Evolutionary conservation across 306 rosid genomes (phyloP).

Genomic region (Glycyrrhiza uralensis): DNA sequence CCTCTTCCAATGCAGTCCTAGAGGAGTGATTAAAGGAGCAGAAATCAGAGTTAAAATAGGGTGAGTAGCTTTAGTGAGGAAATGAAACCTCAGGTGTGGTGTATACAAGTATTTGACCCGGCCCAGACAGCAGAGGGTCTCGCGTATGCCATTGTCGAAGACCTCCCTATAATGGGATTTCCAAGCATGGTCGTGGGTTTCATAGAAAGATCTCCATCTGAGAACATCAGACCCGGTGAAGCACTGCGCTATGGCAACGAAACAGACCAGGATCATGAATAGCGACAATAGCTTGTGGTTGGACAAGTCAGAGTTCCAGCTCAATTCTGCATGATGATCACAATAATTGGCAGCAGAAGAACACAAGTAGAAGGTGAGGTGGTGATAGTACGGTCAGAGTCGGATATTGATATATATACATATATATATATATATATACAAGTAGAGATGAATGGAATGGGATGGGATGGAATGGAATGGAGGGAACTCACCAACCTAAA

Average conservation of each 20-base stretch:
- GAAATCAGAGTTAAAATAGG: slow-evolving; percentile 9
- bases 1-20: slow-evolving; percentile 68
- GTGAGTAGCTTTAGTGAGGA: neutral
- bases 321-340: slow-evolving; percentile 38
- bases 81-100: slow-evolving; percentile 10
- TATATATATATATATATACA: too few species aligned
- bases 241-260: slow-evolving; percentile 57
- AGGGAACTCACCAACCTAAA: slow-evolving; percentile 50
- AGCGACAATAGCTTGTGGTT: slow-evolving; percentile 36
- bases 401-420: too few species aligned
- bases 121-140: slow-evolving; percentile 89
- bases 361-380: too few species aligned
- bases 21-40: slow-evolving; percentile 10
- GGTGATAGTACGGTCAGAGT: too few species aligned
- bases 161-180: slow-evolving; percentile 82
- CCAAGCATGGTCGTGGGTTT: slow-evolving; percentile 77
- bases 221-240: slow-evolving; percentile 68
- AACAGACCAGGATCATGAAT: slow-evolving; percentile 45
- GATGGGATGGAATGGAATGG: too few species aligned
- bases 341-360: neutral
- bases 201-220: slow-evolving; percentile 81
- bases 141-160: slow-evolving; percentile 82
- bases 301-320: slow-evolving; percentile 30
- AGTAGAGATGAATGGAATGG: neutral
- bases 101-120: slow-evolving; percentile 74